Conservation (phyloP, 164 flowering plant species). For the Echeveria elegans region DNA sequence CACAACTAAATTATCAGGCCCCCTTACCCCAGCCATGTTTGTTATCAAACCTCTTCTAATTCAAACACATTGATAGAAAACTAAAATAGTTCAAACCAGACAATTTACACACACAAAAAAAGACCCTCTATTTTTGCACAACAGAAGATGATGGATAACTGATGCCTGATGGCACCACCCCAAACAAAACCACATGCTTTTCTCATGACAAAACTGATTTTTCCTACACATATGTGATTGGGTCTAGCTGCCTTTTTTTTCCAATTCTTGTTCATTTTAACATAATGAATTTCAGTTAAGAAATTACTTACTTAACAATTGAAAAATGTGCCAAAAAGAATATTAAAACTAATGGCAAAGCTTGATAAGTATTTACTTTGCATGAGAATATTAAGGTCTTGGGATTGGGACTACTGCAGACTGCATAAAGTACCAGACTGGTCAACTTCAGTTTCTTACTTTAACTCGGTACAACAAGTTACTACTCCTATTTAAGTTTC, state of each 20-base stretch:
- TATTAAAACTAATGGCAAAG: neutral
- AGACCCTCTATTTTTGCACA: too few relatives aligned
- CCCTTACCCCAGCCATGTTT: neutral
- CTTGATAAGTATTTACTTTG: neutral
- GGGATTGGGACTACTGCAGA: neutral
- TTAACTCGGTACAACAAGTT: neutral
- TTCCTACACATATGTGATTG: too few relatives aligned
- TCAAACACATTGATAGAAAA: neutral
- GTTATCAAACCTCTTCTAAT: too few relatives aligned
- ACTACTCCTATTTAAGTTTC: constrained; percentile 1
- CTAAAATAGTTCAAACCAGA: too few relatives aligned
- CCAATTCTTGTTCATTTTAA: too few relatives aligned
- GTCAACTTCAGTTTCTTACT: constrained; percentile 1
- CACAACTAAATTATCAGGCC: neutral
- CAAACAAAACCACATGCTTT: too few relatives aligned
- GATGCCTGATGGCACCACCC: too few relatives aligned
- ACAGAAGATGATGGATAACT: too few relatives aligned
- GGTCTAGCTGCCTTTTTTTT: too few relatives aligned
- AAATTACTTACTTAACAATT: neutral
- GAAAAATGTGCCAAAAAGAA: neutral
- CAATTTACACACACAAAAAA: too few relatives aligned
- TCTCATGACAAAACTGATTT: too few relatives aligned
- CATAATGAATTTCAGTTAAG: too few relatives aligned
- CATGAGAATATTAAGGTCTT: constrained; percentile 3
- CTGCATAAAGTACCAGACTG: constrained; percentile 6